Evolutionary conservation across 2,329 filamentous ascomycete genomes (phyloP), one percentile per base, ranked within the genome.

Genomic region (Pseudocercospora macadamiae): DNA sequence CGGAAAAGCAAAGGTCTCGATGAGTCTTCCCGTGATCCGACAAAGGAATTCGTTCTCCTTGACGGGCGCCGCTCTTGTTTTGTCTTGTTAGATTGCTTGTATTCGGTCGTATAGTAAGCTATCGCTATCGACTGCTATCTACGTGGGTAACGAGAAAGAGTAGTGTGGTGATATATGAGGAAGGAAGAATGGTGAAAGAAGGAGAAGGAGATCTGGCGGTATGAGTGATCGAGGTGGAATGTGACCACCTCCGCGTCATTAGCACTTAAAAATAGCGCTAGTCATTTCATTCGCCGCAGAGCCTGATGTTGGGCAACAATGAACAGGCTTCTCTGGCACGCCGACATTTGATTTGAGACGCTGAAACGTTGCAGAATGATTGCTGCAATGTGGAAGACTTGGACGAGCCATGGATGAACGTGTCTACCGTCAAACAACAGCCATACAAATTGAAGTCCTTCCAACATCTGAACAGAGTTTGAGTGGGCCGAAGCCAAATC

Each of bases 111-210:
- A 66, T 55, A 60, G 57, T 61, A 63, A 54, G 63, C 63, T 65
- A 65, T 63, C 60, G 52, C 62, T 49, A 49, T 49, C 47, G 47
- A 49, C 47, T 53, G 60, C 66, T 70, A 68, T 64, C 67, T 66
- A 68, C 61, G 53, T 51, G 25, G 25, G 57, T 58, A 59, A 55
- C 54, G 61, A 34, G 57, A 49, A 55, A 55, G 63, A 62, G 59
- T 47, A 45, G 48, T 39, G 60, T 39, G 55, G 21, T 47, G 21
- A 9, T 49, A 58, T 51, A 54, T 60, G 60, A 53, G 37, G 39
- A 47, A 51, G 37, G 49, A 30, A 44, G 44, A 44, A 32, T 16
- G 51, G 47, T 26, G 36, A 19, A 44, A 23, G 25, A 21, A 39
- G 19, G 28, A 12, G 12, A 47, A 19, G 36, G 30, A 45, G n/a